Conservation (phyloP, 2,329 filamentous ascomycete genomes). For the Botryosphaeria agaves region DNA sequence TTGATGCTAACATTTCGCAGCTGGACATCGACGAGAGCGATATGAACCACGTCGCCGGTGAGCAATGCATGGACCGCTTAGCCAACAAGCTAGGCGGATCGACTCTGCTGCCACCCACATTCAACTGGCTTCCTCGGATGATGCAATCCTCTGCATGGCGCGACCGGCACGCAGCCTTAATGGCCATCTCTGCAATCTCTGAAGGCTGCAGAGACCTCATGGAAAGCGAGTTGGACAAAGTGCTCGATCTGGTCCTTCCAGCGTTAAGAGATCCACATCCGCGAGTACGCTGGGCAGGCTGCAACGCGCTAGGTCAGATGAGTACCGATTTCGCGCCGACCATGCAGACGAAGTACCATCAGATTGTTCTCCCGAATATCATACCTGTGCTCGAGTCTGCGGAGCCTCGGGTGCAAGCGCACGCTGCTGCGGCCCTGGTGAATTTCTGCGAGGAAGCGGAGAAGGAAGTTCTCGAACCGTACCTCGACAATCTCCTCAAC, state of each 20-base stretch:
- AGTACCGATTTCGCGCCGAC: conserved; percentile 96
- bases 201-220: conserved; percentile 93
- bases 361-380: conserved; percentile 72
- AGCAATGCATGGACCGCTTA: conserved; percentile 95
- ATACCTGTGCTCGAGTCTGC: conserved; percentile 81
- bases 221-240: conserved; percentile 85
- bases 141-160: conserved; percentile 90
- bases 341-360: conserved; percentile 94
- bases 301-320: conserved; percentile 98
- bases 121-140: conserved; percentile 95
- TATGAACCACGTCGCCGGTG: conserved; percentile 89
- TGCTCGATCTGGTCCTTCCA: conserved; percentile 86
- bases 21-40: conserved; percentile 93
- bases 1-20: conserved; percentile 23
- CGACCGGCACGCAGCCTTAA: conserved; percentile 87
- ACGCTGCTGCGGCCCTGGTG: conserved; percentile 91
- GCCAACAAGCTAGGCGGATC: conserved; percentile 95
- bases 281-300: conserved; percentile 90
- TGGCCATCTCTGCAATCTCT: conserved; percentile 97
- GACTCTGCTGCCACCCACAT: conserved; percentile 81
- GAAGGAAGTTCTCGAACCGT: conserved; percentile 78
- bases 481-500: conserved; percentile 72
- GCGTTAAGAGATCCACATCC: conserved; percentile 80
- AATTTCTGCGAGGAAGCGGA: conserved; percentile 99
- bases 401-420: conserved; percentile 87